Conservation (phyloP, 2,329 filamentous ascomycete genomes). For the Paecilomyces niveus region DNA sequence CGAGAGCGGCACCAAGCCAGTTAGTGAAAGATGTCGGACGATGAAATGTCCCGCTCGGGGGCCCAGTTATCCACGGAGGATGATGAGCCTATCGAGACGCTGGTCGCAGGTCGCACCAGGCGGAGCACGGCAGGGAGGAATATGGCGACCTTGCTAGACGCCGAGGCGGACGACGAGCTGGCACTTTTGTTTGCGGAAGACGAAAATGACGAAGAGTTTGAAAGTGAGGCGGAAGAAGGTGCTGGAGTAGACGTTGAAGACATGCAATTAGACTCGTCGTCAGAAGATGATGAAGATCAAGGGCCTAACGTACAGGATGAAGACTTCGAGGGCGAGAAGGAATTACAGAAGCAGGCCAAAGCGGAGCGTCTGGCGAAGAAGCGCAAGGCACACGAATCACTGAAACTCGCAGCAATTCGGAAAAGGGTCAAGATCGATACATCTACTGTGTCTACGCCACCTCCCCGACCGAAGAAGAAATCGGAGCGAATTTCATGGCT, state of each 20-base stretch:
- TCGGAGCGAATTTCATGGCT: conserved; percentile 66
- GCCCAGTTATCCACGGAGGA: conserved; percentile 16
- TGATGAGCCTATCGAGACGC: conserved; percentile 20
- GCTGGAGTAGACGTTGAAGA: conserved; percentile 60
- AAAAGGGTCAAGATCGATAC: conserved; percentile 71
- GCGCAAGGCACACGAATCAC: conserved; percentile 69
- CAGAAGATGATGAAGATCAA: conserved; percentile 73
- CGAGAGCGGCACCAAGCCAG: conserved; percentile 3
- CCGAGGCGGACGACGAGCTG: conserved; percentile 62
- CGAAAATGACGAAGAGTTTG: conserved; percentile 46
- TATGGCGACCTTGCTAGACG: conserved; percentile 69
- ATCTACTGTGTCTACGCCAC: conserved; percentile 33
- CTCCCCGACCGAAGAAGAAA: conserved; percentile 55
- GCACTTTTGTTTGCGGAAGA: conserved; percentile 60
- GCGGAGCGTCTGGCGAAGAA: conserved; percentile 66
- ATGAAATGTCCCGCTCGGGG: conserved; percentile 19
- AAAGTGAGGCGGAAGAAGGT: conserved; percentile 23
- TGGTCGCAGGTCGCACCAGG: conserved; percentile 51
- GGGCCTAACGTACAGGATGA: conserved; percentile 50
- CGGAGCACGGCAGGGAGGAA: conserved; percentile 79
- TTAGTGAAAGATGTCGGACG: conserved; percentile 17
- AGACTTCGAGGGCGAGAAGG: conserved; percentile 79
- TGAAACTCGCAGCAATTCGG: conserved; percentile 48
- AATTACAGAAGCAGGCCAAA: conserved; percentile 70
- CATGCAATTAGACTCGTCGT: conserved; percentile 78